Percentiles rank a stretch among this genome's conserved stretches.
Conservation (phyloP, 1,139 yeast species). For the Keqinozyma sinolaborantium region DNA sequence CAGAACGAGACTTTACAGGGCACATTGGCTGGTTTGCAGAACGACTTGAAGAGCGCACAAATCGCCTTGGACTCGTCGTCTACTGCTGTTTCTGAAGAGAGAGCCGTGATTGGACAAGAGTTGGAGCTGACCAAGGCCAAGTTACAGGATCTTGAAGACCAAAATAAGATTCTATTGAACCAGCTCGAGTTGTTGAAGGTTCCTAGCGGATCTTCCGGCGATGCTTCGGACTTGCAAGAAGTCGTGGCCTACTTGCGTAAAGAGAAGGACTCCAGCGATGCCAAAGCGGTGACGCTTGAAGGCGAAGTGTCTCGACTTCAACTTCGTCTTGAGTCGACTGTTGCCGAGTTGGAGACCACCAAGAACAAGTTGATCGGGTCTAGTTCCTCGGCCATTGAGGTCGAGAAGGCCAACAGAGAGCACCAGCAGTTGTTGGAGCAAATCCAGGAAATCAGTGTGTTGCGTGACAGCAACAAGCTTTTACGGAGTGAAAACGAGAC, state of each 20-base stretch:
- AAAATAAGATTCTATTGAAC: slow-evolving; percentile 63
- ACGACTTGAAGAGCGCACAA: slow-evolving; percentile 16
- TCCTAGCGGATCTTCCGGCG: slow-evolving; percentile 6
- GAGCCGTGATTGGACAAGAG: slow-evolving; percentile 47
- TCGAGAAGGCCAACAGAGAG: slow-evolving; percentile 40
- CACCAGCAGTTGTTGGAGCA: slow-evolving; percentile 57
- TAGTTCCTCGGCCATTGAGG: slow-evolving; percentile 30
- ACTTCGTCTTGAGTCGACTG: slow-evolving; percentile 35
- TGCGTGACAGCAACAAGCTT: slow-evolving; percentile 71
- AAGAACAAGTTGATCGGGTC: slow-evolving; percentile 40
- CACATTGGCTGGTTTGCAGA: slow-evolving; percentile 30
- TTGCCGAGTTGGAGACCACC: slow-evolving; percentile 41
- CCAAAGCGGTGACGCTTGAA: slow-evolving; percentile 46
- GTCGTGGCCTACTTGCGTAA: slow-evolving; percentile 64
- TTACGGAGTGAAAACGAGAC: slow-evolving; percentile 52
- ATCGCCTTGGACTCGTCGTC: slow-evolving; percentile 21
- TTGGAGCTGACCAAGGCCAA: slow-evolving; percentile 42
- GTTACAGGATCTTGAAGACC: slow-evolving; percentile 57
- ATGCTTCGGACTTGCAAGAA: slow-evolving; percentile 32
- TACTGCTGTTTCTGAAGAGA: slow-evolving; percentile 20
- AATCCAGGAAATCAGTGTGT: slow-evolving; percentile 62
- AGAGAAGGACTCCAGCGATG: slow-evolving; percentile 72
- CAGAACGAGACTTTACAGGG: slow-evolving; percentile 34
- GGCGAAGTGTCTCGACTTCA: slow-evolving; percentile 50
- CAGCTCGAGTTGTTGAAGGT: slow-evolving; percentile 56